Conservation (phyloP, 805 yeast genomes). For the Hanseniaspora valbyensis region DNA sequence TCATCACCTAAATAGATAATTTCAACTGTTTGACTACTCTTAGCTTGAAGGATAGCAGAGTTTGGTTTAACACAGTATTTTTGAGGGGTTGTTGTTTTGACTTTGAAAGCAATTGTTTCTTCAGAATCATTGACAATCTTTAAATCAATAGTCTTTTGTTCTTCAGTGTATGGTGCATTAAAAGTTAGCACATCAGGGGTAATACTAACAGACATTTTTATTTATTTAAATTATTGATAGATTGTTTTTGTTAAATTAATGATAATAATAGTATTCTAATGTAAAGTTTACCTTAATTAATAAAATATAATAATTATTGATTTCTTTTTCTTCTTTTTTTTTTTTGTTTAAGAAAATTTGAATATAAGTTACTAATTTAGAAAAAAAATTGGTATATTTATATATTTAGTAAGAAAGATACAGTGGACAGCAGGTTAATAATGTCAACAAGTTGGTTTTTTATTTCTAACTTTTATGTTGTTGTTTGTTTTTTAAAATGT, state of each 20-base stretch:
- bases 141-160: constrained; percentile 48
- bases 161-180: constrained; percentile 62
- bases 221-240: not conserved
- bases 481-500: too few relatives aligned
- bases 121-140: constrained; percentile 47
- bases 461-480: too few relatives aligned
- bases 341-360: too few relatives aligned
- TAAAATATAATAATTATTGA: too few relatives aligned
- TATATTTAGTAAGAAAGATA: too few relatives aligned
- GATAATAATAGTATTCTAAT: not conserved
- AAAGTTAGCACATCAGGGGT: constrained; percentile 64
- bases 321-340: too few relatives aligned
- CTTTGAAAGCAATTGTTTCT: constrained; percentile 73
- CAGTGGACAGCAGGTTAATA: too few relatives aligned
- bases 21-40: constrained; percentile 58
- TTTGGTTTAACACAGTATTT: constrained; percentile 93
- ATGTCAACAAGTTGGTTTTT: too few relatives aligned
- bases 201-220: constrained; percentile 41
- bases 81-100: constrained; percentile 96
- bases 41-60: constrained; percentile 70
- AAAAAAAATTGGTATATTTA: too few relatives aligned
- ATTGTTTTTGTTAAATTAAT: not conserved
- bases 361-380: too few relatives aligned
- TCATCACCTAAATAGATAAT: constrained; percentile 77
- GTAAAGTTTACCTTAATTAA: not conserved